These are phyloP conservation scores for Cercophora sp. DNA, from an alignment of 495 filamentous ascomycete genomes.

Conservation along the genomic window DNA sequence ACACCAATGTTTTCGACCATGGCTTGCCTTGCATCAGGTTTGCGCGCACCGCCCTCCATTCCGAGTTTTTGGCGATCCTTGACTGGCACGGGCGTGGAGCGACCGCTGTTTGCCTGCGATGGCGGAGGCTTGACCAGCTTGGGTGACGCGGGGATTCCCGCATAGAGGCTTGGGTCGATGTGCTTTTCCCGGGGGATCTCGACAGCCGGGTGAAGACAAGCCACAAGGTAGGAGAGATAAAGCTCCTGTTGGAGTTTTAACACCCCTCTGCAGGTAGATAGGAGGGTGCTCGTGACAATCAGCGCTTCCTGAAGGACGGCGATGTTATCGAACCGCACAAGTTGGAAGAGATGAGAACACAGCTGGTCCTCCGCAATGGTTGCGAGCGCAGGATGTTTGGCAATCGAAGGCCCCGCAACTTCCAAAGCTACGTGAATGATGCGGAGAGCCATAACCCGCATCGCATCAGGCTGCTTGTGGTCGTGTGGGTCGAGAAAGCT, in stretches of 20 bases:
- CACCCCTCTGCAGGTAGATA: conserved; percentile 87
- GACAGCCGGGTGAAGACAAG: conserved; percentile 85
- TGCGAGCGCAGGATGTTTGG: conserved; percentile 85
- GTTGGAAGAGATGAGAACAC: conserved; percentile 92
- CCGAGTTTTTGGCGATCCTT: conserved; percentile 92
- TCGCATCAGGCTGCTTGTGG: conserved; percentile 83
- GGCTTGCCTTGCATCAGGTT: conserved; percentile 90
- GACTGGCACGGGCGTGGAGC: conserved; percentile 88
- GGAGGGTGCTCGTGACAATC: conserved; percentile 82
- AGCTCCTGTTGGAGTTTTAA: conserved; percentile 96
- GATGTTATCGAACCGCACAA: conserved; percentile 94
- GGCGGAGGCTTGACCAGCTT: conserved; percentile 79
- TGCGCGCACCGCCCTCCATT: conserved; percentile 85
- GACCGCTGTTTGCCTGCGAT: conserved; percentile 72
- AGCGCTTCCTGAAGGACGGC: conserved; percentile 87
- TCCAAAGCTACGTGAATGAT: conserved; percentile 98
- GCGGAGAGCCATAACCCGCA: conserved; percentile 93
- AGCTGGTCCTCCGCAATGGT: conserved; percentile 87
- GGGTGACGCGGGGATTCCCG: conserved; percentile 87
- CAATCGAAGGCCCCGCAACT: conserved; percentile 92
- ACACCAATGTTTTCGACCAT: conserved; percentile 98
- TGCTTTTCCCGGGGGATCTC: conserved; percentile 87
- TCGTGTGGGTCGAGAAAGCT: conserved; percentile 93
- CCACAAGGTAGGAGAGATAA: conserved; percentile 89
- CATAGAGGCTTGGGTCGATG: conserved; percentile 88